Percentiles rank a stretch among this genome's conserved stretches.
Evolutionary conservation across 2,329 filamentous ascomycete species (phyloP).

Genomic region (Cordyceps tenuipes): DNA sequence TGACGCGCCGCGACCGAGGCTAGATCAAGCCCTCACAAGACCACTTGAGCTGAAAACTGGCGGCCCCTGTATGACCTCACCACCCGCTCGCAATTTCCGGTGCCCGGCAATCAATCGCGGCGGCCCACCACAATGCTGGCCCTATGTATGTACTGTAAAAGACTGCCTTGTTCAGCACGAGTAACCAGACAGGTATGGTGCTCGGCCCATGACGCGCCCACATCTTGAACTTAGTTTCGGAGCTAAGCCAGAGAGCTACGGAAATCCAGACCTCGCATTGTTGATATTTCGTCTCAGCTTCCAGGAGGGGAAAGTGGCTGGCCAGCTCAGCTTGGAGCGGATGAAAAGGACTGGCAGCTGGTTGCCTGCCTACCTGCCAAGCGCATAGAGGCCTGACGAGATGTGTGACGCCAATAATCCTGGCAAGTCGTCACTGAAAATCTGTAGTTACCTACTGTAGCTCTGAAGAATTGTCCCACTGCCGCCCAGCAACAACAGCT

Average conservation of each 20-base stretch:
- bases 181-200: too few relatives aligned
- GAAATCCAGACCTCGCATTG: background rate
- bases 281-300: background rate
- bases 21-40: background rate
- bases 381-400: background rate
- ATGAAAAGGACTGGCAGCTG: too few relatives aligned
- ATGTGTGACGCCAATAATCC: conserved; percentile 3
- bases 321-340: background rate
- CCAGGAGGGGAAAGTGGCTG: background rate
- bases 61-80: conserved; percentile 9
- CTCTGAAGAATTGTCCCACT: conserved; percentile 4
- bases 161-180: too few relatives aligned
- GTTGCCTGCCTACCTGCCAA: background rate
- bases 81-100: conserved; percentile 9
- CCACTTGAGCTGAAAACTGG: conserved; percentile 6
- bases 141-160: too few relatives aligned
- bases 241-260: conserved; percentile 4
- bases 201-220: background rate
- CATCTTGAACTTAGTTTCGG: background rate
- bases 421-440: background rate
- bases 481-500: conserved; percentile 10
- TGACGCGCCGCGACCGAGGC: background rate
- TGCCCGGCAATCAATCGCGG: conserved; percentile 5
- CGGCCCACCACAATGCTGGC: background rate
- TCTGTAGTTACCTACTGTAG: too few relatives aligned